Conservation (phyloP, 2,329 filamentous ascomycete genomes). For the Triangularia setosa region DNA sequence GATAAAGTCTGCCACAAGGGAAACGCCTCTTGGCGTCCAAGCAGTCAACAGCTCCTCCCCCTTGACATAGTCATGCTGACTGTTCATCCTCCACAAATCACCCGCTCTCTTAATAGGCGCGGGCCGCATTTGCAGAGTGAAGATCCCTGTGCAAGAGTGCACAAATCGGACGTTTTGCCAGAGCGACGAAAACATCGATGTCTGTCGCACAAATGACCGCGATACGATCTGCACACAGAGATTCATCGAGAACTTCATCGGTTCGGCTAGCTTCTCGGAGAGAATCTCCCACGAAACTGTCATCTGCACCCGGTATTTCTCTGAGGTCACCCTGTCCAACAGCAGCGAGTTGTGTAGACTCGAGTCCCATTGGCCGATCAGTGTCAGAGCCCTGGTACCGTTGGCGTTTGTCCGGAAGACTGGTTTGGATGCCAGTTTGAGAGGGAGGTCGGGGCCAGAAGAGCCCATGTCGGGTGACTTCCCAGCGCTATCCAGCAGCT, state of each 20-base stretch:
- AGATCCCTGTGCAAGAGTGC: constrained; percentile 80
- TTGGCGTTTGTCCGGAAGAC: constrained; percentile 81
- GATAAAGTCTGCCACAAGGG: constrained; percentile 85
- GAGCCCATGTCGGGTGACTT: constrained; percentile 77
- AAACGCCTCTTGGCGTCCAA: constrained; percentile 88
- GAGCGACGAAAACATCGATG: constrained; percentile 80
- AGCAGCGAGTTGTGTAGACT: constrained; percentile 88
- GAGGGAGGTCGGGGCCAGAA: constrained; percentile 66
- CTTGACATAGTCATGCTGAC: constrained; percentile 90
- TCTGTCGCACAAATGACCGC: constrained; percentile 77
- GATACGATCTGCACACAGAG: constrained; percentile 80
- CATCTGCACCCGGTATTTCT: constrained; percentile 88
- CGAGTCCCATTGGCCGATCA: constrained; percentile 95
- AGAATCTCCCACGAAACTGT: constrained; percentile 80
- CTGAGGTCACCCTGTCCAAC: constrained; percentile 88
- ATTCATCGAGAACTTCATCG: constrained; percentile 81
- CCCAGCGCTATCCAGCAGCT: constrained; percentile 77
- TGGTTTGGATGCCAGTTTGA: constrained; percentile 75
- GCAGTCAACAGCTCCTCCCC: constrained; percentile 81
- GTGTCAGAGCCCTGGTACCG: constrained; percentile 79
- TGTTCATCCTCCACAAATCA: constrained; percentile 95
- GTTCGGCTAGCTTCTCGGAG: constrained; percentile 78
- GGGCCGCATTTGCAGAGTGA: constrained; percentile 80
- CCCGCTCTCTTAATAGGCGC: constrained; percentile 86
- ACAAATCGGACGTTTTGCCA: constrained; percentile 84